Base-by-base conservation (phyloP, 805 yeast genomes). In the Pichia manshurica region DNA sequence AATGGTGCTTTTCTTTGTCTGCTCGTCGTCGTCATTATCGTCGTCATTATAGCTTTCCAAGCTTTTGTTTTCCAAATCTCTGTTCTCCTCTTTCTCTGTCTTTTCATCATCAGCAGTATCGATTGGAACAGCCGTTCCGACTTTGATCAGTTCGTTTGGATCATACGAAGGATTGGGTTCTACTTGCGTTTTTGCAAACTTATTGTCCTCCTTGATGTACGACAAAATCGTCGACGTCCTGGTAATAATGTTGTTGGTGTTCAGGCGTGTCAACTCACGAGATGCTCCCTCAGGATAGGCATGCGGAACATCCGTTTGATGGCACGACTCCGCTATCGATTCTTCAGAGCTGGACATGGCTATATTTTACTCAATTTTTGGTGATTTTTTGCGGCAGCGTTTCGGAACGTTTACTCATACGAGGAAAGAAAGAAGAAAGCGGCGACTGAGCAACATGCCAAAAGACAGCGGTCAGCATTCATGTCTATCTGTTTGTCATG, bases 191-290 rank as follows among this genome's bases (percentile, higher is more conserved):
- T 44, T 42, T 1, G 66, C 60, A 17, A 60, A 34, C 31, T 51
- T 50, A 46, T 64, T 62, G 33, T 63, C 67, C 37, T 64, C 66
- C 34, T 49, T 52, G n/a, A 63, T 51, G 13, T 63, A 62, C 15
- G 61, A 60, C 0, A 63, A 33, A 1, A 61, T 44, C 10, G 57
- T 55, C 3, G 66, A 56, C 1, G 63, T 56, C 36, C 61, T 45
- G 1, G 64, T 53, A 3, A 58, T 13, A 1, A 56, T 25, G 35
- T 39, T 44, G 17, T 29, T 37, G 2, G 16, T 40, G 29, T 25
- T 25, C 10, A 10, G 10, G 10, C 29, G 29, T 10, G 10, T 10
- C 7, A 25, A 10, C 29, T 25, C 29, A 7, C 29, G 29, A 7
- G 29, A 8, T 10, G 29, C 10, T 7, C 29, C 10, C 29, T 25